These are phyloP conservation scores for Porcisia hertigi DNA, from an alignment of 208 protist species.

Conservation along the genomic window DNA sequence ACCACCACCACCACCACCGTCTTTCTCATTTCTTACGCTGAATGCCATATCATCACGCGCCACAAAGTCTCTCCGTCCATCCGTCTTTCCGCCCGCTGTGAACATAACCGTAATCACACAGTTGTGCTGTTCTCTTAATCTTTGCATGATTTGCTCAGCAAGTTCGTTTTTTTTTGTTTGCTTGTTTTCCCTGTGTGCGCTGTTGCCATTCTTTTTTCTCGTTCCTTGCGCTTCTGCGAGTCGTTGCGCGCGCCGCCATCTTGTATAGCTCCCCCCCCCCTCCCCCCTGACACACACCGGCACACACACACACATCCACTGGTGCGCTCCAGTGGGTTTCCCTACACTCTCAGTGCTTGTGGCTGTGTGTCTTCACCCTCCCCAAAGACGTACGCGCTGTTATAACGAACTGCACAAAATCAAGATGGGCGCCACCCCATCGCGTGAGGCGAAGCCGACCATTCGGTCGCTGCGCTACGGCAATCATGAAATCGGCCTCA, in stretches of 20 bases:
- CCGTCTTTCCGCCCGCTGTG: too few species aligned
- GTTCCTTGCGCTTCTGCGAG: background rate
- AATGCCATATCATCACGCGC: too few species aligned
- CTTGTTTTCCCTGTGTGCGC: background rate
- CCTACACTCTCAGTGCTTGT: background rate
- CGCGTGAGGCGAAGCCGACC: slow-evolving; percentile 41
- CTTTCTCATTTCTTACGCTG: too few species aligned
- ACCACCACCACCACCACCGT: background rate
- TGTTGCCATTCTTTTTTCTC: background rate
- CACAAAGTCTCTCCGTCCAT: too few species aligned
- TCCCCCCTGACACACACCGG: background rate
- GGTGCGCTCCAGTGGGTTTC: too few species aligned
- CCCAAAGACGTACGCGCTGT: too few species aligned
- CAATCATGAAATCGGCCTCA: slow-evolving; percentile 69
- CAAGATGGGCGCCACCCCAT: slow-evolving; percentile 58
- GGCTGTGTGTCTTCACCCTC: background rate
- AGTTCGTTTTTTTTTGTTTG: background rate
- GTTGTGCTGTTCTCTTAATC: too few species aligned
- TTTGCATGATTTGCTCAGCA: too few species aligned
- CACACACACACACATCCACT: background rate
- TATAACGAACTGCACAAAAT: background rate
- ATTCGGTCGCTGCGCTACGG: slow-evolving; percentile 75
- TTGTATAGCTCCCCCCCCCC: background rate
- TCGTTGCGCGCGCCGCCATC: background rate
- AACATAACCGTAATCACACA: too few species aligned